Evolutionary conservation across 2,329 filamentous ascomycete genomes (phyloP), one percentile per base, ranked within the genome.

Genomic region (Camptophora hylomeconis): DNA sequence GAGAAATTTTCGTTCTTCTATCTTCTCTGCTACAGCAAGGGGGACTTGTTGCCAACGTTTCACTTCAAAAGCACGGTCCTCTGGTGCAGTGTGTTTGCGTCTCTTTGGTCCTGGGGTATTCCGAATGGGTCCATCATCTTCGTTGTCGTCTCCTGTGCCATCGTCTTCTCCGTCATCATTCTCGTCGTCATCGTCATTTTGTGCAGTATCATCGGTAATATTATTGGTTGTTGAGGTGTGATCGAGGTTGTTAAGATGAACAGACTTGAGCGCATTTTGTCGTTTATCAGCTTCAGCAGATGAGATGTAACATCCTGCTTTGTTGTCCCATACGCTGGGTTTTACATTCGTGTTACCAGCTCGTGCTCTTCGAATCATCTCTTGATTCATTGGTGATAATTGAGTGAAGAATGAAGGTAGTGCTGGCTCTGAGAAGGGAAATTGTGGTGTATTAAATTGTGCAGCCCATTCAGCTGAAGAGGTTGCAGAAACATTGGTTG

Each of bases 371-470:
- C 42, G 35, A 13, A 46, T 20, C 17, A 45, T 24, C 29, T 42
- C 35, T 39, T 45, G 43, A 22, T 37, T 39, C 24, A 35, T 34
- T 19, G 76, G 69, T 0, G 80, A 70, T 7, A 94, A 62, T 17
- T 92, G 64, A 33, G 79, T 69, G 17, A 73, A 80, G 50, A 93
- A 87, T 45, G 80, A 80, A 20, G 87, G 87, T 81, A 94, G 87
- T 24, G 81, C 75, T 11, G 83, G 67, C 48, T 93, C 86, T 26
- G 74, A 75, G 70, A 79, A 87, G 29, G 71, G 63, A 49, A 79
- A 71, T 45, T 74, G 17, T 59, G 63, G 29, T 14, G 29, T 31
- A 16, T 26, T 31, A 24, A 31, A 31, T 26, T 17, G 58, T 22
- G 31, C 25, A n/a, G 24, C 14, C 31, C 31, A 28, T 28, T 28